These are phyloP conservation scores for Aulographum hederae DNA, from an alignment of 2,329 filamentous ascomycete species.

Conservation along the genomic window DNA sequence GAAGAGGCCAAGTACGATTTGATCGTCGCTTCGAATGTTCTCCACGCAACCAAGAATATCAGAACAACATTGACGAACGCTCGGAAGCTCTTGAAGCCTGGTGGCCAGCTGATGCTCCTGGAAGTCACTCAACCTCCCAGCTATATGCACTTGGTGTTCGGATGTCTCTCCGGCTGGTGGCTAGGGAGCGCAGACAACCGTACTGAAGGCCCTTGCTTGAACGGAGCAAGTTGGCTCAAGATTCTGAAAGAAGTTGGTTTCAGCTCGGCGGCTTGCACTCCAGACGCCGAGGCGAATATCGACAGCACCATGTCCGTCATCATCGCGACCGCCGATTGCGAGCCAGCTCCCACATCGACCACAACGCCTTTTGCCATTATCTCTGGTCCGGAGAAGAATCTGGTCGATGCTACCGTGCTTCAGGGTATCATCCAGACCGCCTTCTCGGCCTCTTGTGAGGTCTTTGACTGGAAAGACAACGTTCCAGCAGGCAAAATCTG, in stretches of 20 bases:
- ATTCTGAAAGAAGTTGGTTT: neutral
- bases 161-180: constrained; percentile 12
- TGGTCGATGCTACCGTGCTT: neutral
- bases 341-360: neutral
- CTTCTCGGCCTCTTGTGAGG: too few relatives aligned
- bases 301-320: neutral
- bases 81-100: constrained; percentile 8
- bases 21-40: constrained; percentile 11
- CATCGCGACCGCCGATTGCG: neutral
- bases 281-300: neutral
- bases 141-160: constrained; percentile 8
- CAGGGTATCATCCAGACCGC: too few relatives aligned
- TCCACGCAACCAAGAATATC: constrained; percentile 9
- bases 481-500: neutral
- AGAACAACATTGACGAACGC: constrained; percentile 7
- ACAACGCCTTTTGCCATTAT: neutral
- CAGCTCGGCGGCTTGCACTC: too few relatives aligned
- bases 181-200: constrained; percentile 2
- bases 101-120: constrained; percentile 9
- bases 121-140: constrained; percentile 4
- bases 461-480: neutral
- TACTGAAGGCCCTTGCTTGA: neutral
- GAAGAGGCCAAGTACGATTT: constrained; percentile 9
- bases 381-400: neutral
- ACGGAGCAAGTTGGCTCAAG: neutral